Conservation (phyloP, 805 yeast genomes). For the Crinitomyces ghanaensis region DNA sequence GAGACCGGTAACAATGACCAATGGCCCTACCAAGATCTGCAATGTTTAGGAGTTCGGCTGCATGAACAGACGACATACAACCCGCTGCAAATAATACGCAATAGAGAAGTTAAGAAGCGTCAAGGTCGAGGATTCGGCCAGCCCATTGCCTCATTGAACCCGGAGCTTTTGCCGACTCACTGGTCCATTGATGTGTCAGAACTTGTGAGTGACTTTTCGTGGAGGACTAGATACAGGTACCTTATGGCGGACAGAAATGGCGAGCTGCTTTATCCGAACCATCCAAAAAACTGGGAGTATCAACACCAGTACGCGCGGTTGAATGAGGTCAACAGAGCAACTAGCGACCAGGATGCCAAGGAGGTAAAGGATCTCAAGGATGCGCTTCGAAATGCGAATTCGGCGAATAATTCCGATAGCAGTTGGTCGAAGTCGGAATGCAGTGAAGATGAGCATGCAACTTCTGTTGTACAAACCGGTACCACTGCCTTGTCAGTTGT, state of each 20-base stretch:
- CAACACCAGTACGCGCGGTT: not conserved
- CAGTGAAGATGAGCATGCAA: slow-evolving; percentile 10
- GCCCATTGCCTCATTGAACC: not conserved
- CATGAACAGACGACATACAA: slow-evolving; percentile 35
- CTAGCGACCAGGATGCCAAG: not conserved
- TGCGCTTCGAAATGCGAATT: too few species aligned
- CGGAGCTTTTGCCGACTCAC: slow-evolving; percentile 2
- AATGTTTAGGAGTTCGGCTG: slow-evolving; percentile 3
- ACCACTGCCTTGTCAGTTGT: not conserved
- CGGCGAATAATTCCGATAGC: slow-evolving; percentile 10
- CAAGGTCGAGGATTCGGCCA: slow-evolving; percentile 4
- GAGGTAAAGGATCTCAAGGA: slow-evolving; percentile 4
- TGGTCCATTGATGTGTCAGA: slow-evolving; percentile 21
- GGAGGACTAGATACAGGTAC: slow-evolving; percentile 12
- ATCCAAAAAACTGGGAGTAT: too few species aligned
- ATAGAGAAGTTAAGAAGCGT: slow-evolving; percentile 33
- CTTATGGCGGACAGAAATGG: slow-evolving; percentile 14
- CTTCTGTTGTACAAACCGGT: not conserved
- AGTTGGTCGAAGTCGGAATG: slow-evolving; percentile 11
- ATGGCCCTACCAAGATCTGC: not conserved
- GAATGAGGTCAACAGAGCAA: too few species aligned
- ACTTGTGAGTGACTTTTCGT: slow-evolving; percentile 17
- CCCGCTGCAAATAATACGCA: slow-evolving; percentile 73
- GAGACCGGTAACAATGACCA: too few species aligned
- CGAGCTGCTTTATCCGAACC: slow-evolving; percentile 9